Conservation (phyloP, 805 yeast species). For the Pachysolen tannophilus region DNA sequence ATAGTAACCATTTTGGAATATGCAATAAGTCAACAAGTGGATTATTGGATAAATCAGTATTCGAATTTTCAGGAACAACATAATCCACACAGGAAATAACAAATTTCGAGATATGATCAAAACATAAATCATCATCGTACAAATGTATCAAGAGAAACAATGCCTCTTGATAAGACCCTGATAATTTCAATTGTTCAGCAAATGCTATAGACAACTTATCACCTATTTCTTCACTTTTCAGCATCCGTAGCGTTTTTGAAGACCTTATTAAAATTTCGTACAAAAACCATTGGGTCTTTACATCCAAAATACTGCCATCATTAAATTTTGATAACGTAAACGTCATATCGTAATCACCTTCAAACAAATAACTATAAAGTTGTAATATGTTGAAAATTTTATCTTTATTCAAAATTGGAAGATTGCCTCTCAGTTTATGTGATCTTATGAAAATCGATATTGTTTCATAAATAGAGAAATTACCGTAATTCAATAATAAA, state of each 20-base stretch:
- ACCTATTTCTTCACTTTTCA: slow-evolving; percentile 6
- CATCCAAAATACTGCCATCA: slow-evolving; percentile 1
- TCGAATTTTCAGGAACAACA: slow-evolving; percentile 17
- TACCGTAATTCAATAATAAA: slow-evolving; percentile 40
- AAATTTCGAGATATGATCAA: slow-evolving; percentile 28
- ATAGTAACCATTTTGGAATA: slow-evolving; percentile 40
- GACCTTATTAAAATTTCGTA: slow-evolving; percentile 11
- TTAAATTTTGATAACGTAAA: slow-evolving; percentile 3
- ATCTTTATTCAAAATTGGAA: slow-evolving; percentile 11
- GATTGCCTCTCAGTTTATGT: neutral
- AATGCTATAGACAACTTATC: slow-evolving; percentile 22
- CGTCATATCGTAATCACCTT: slow-evolving; percentile 8
- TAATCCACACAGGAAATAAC: slow-evolving; percentile 26
- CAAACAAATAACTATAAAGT: slow-evolving; percentile 18
- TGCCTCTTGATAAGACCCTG: slow-evolving; percentile 49
- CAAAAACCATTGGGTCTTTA: slow-evolving; percentile 10
- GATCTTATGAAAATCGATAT: slow-evolving; percentile 9
- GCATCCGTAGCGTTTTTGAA: slow-evolving; percentile 10
- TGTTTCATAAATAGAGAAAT: slow-evolving; percentile 11
- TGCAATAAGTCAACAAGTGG: slow-evolving; percentile 30
- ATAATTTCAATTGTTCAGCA: slow-evolving; percentile 42
- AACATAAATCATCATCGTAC: slow-evolving; percentile 35
- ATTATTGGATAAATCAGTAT: slow-evolving; percentile 20
- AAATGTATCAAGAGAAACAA: slow-evolving; percentile 57
- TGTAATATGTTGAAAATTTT: slow-evolving; percentile 20